Percentiles rank a stretch among this genome's conserved stretches.
These are phyloP conservation scores for Cercospora sp. DNA, from an alignment of 2,329 filamentous ascomycete species.

Conservation along the genomic window DNA sequence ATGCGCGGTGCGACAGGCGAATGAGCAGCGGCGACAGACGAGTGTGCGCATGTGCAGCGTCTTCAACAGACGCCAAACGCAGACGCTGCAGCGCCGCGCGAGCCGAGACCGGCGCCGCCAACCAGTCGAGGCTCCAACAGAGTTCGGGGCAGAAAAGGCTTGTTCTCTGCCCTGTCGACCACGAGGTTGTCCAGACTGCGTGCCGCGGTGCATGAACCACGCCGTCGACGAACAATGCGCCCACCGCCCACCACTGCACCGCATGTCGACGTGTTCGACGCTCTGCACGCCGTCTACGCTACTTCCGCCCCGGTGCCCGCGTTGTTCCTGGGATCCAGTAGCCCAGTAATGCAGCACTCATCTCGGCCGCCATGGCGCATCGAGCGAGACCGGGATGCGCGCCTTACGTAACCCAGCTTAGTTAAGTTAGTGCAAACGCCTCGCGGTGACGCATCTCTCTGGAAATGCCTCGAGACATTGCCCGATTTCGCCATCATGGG, in stretches of 20 bases:
- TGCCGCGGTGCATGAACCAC: background rate
- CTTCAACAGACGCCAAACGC: background rate
- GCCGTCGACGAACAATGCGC: background rate
- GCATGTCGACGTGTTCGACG: background rate
- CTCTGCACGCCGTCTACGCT: background rate
- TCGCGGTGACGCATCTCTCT: background rate
- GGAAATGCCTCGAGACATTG: background rate
- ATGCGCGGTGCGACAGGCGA: background rate
- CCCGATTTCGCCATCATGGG: conserved; percentile 43
- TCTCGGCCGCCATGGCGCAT: background rate
- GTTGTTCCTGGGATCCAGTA: background rate
- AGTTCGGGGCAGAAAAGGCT: background rate
- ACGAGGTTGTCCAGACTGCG: background rate
- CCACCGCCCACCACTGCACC: background rate
- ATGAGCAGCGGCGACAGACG: background rate
- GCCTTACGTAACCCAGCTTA: background rate
- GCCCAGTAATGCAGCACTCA: background rate
- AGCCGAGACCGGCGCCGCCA: background rate
- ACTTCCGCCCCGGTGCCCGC: background rate
- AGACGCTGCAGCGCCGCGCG: background rate
- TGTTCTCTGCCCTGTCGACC: background rate
- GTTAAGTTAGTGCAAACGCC: background rate
- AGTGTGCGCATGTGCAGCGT: background rate
- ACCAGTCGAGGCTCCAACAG: background rate
- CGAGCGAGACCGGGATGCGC: background rate